Evolutionary conservation across 495 filamentous ascomycete species (phyloP), one percentile per base, ranked within the genome.

Genomic region (Talaromyces thailandensis): DNA sequence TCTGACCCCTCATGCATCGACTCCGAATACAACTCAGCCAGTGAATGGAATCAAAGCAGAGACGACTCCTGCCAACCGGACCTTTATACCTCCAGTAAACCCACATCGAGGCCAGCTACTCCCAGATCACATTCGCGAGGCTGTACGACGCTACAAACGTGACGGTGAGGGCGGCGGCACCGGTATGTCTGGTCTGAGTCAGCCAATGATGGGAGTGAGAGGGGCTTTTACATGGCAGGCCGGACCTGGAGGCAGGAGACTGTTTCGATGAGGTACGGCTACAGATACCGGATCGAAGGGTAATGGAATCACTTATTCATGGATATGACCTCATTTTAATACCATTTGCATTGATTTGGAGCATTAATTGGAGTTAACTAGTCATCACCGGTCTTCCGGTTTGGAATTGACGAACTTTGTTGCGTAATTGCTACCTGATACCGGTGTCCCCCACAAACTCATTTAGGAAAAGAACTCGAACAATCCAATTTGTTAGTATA

Each of bases 91-190:
- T 2, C 74, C 76, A 18, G 71, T 76, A 3, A 79, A 80, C 51
- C 78, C 76, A 0, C 76, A 84, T 65, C 81, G 85, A 16, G 91
- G 88, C 0, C 90, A 91, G 14, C 70, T 96, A 50, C 81, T 89
- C 26, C 91, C 92, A 0, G 86, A 92, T 61, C 92, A 96, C 76
- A 74, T 96, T 37, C 80, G 90, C 24, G 90, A 96, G 71, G 90
- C 90, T 11, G 74, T 88, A 26, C 79, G 91, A 60, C 81, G 92
- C 60, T 87, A 88, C 65, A 88, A 87, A 71, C 82, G 82, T 52
- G 79, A 87, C 67, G 73, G 79, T 14, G 78, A 84, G 57, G 80
- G 84, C 4, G 91, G 90, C 25, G 86, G 85, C 14, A 88, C 88
- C 6, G 87, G 89, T 4, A 83, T 92, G 53, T 86, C 86, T 1